Evolutionary conservation across 306 rosid genomes (phyloP), one percentile per base, ranked within the genome.

Genomic region (Phaseolus lunatus): DNA sequence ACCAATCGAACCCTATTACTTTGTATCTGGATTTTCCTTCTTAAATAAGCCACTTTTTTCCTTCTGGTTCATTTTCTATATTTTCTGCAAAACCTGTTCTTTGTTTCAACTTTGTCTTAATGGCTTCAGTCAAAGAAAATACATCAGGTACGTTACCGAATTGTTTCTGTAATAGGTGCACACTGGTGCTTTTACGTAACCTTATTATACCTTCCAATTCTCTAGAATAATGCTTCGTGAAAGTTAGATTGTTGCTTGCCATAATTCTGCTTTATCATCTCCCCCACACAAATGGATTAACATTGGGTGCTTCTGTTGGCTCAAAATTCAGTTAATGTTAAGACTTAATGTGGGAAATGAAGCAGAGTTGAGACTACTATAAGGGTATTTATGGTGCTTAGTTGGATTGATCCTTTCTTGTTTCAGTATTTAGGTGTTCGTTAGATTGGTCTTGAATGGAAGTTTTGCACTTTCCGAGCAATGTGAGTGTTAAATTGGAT

Each of bases 11-110:
- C 35, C 35, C 33, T 56, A 1, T 23, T 23, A 56, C 12, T 56
- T 11, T 8, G 63, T 56, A 62, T 78, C 69, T 37, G 23, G 18
- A 43, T 77, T 56, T 56, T 56, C 63, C 33, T 22, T 56, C n/a
- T 56, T 56, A 31, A 10, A 56, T 23, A 31, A 1, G 33, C 26
- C 64, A 23, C 35, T 12, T 57, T 57, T 56, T 57, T 5, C 63
- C 9, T 57, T 57, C 24, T 12, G 64, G 18, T 12, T 24, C 35
- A 24, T 3, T 57, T 23, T 57, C 64, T 24, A 24, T 57, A 24
- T 56, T 56, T 23, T 56, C 63, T 23, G 33, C 63, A 56, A 22
- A 56, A 56, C 33, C n/a, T 56, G 33, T 56, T 22, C 7, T 56
- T 57, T 57, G 35, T 24, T 57, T 57, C 64, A 24, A 22, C 31